phyloP scores from a whole-genome alignment of 352 stramenopile genomes.

The Pythium utonaiense region DNA sequence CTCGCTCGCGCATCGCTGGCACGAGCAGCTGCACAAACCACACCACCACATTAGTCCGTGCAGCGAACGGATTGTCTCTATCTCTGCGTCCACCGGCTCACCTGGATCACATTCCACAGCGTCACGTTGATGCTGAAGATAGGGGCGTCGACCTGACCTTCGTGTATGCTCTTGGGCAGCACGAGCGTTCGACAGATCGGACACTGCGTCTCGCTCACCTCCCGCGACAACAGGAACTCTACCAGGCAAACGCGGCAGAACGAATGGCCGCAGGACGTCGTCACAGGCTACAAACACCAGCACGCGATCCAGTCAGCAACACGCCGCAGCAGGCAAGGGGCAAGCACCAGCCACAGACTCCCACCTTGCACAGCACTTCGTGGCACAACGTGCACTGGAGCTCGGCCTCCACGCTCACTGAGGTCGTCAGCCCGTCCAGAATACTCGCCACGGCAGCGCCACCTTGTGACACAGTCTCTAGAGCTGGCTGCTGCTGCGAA shows the following conservation, averaged over 20 bases:
- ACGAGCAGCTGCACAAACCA: conserved; percentile 34
- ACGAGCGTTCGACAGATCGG: conserved; percentile 26
- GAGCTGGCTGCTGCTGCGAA: not conserved
- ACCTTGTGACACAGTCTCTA: not conserved
- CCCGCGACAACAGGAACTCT: conserved; percentile 25
- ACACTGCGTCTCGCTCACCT: conserved; percentile 23
- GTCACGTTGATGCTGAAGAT: conserved; percentile 63
- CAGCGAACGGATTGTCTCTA: too few species aligned
- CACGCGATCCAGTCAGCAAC: not conserved
- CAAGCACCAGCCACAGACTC: not conserved
- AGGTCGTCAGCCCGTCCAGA: conserved; percentile 13
- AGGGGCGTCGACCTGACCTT: conserved; percentile 3
- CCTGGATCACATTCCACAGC: conserved; percentile 70
- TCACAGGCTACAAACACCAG: conserved; percentile 16
- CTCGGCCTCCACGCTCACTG: conserved; percentile 17
- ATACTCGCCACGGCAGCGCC: not conserved
- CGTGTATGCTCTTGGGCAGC: conserved; percentile 1
- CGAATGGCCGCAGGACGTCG: conserved; percentile 26
- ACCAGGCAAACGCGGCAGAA: conserved; percentile 29
- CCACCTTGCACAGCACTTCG: conserved; percentile 28
- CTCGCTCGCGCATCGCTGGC: conserved; percentile 19
- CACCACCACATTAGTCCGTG: too few species aligned
- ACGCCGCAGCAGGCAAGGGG: too few species aligned
- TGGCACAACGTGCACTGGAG: conserved; percentile 32
- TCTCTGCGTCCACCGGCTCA: too few species aligned